A percentile compares a stretch with the other conserved stretches of the same genome.
Evolutionary conservation across 805 yeast species (phyloP).

Genomic region (Millerago galiae): DNA sequence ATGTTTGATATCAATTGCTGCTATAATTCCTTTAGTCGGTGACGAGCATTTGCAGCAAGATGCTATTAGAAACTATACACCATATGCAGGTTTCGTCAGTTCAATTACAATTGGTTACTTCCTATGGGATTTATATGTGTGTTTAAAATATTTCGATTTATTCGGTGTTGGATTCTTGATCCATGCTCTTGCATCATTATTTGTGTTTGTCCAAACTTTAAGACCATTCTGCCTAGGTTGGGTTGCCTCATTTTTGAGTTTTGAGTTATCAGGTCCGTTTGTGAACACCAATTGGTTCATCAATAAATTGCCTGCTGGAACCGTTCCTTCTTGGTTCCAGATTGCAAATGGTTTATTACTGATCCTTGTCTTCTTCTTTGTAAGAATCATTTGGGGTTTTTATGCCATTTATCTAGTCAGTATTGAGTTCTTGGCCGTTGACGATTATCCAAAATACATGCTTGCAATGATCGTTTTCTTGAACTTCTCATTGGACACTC

Average conservation of each 20-base stretch:
- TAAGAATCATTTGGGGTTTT: conserved; percentile 84
- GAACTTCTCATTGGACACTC: conserved; percentile 55
- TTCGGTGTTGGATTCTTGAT: conserved; percentile 79
- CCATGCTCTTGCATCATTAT: conserved; percentile 79
- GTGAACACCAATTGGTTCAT: conserved; percentile 93
- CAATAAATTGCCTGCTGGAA: conserved; percentile 63
- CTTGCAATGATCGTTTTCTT: conserved; percentile 46
- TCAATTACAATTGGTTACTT: conserved; percentile 81
- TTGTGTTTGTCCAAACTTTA: conserved; percentile 59
- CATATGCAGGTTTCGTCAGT: conserved; percentile 69
- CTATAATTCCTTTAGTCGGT: conserved; percentile 59
- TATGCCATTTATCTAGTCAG: conserved; percentile 53
- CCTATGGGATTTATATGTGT: conserved; percentile 79
- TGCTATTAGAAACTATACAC: conserved; percentile 61
- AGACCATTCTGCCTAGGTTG: conserved; percentile 75
- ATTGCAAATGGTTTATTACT: conserved; percentile 67
- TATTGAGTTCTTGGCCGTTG: conserved; percentile 37
- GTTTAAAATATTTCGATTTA: conserved; percentile 51
- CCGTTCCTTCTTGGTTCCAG: conserved; percentile 47
- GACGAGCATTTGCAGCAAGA: conserved; percentile 43
- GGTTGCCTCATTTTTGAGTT: conserved; percentile 76
- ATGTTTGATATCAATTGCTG: conserved; percentile 53
- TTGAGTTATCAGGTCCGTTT: conserved; percentile 90
- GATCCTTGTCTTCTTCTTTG: conserved; percentile 63
- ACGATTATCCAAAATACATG: conserved; percentile 38